Evolutionary conservation across 2,329 filamentous ascomycete species (phyloP).

Genomic region (Aureobasidium melanogenum): DNA sequence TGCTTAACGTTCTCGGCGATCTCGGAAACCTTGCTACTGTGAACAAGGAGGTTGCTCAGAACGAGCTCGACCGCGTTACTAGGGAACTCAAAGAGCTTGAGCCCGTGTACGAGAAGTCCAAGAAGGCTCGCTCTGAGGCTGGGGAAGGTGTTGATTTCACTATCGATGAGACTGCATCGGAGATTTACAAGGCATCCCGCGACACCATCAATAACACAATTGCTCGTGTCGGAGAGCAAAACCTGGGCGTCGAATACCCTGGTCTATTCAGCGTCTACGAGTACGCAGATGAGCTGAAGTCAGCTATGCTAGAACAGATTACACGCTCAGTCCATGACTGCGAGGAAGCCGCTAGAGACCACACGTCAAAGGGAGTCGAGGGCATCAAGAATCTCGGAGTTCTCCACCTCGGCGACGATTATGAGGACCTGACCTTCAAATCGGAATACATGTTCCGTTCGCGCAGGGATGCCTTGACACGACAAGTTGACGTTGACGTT

Average conservation of each 20-base stretch:
- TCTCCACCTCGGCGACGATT: slow-evolving; percentile 79
- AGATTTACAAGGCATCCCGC: slow-evolving; percentile 78
- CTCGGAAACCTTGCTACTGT: slow-evolving; percentile 73
- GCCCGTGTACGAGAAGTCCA: slow-evolving; percentile 74
- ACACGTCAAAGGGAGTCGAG: slow-evolving; percentile 72
- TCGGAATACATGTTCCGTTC: slow-evolving; percentile 91
- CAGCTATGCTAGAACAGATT: slow-evolving; percentile 84
- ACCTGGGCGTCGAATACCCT: slow-evolving; percentile 78
- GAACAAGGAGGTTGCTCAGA: slow-evolving; percentile 77
- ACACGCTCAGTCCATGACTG: slow-evolving; percentile 67
- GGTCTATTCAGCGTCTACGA: slow-evolving; percentile 78
- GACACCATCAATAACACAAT: slow-evolving; percentile 69
- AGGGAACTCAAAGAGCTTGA: slow-evolving; percentile 74
- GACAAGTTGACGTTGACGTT: slow-evolving; percentile 78
- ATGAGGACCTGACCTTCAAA: slow-evolving; percentile 76
- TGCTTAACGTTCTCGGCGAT: slow-evolving; percentile 86
- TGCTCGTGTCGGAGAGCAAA: slow-evolving; percentile 61
- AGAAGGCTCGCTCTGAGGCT: slow-evolving; percentile 69
- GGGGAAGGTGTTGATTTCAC: slow-evolving; percentile 71
- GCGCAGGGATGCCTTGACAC: slow-evolving; percentile 68
- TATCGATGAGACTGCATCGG: slow-evolving; percentile 76
- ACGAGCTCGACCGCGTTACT: slow-evolving; percentile 75
- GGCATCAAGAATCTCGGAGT: slow-evolving; percentile 83
- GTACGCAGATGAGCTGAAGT: slow-evolving; percentile 87
- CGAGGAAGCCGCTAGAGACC: slow-evolving; percentile 74